Conservation (phyloP, 768 basidiomycete genomes). For the Lactifluus piperatus region DNA sequence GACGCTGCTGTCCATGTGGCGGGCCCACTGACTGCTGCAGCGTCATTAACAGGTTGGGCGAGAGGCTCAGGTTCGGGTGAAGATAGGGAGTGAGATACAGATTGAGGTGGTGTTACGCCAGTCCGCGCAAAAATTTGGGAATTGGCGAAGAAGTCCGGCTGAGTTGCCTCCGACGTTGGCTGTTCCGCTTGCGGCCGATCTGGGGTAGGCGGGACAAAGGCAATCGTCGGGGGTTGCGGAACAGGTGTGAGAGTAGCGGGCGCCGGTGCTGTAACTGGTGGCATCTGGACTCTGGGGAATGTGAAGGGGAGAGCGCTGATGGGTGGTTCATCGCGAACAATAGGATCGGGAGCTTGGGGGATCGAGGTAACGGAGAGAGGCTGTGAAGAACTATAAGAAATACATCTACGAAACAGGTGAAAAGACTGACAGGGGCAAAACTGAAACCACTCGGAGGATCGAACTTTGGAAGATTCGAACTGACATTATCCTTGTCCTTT, state of each 20-base stretch:
- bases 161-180: constrained; percentile 21
- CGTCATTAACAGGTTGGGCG: background rate
- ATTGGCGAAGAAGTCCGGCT: constrained; percentile 60
- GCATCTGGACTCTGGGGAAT: constrained; percentile 16
- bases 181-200: constrained; percentile 11
- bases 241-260: background rate
- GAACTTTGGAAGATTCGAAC: constrained; percentile 43
- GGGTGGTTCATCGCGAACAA: constrained; percentile 31
- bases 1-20: background rate
- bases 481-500: constrained; percentile 32
- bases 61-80: background rate
- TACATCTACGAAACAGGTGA: background rate
- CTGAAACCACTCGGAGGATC: constrained; percentile 55
- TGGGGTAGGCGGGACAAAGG: constrained; percentile 27
- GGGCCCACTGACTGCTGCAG: background rate
- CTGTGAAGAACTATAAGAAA: constrained; percentile 18
- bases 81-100: constrained; percentile 17
- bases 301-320: constrained; percentile 20
- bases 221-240: constrained; percentile 22
- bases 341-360: constrained; percentile 40
- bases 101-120: constrained; percentile 18
- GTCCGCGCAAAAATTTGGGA: constrained; percentile 35
- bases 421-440: constrained; percentile 51
- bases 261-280: constrained; percentile 23
- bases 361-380: constrained; percentile 4